Percentiles rank a stretch among this genome's conserved stretches.
Evolutionary conservation across 306 rosid species (phyloP).

Genomic region (Citrullus amarus): DNA sequence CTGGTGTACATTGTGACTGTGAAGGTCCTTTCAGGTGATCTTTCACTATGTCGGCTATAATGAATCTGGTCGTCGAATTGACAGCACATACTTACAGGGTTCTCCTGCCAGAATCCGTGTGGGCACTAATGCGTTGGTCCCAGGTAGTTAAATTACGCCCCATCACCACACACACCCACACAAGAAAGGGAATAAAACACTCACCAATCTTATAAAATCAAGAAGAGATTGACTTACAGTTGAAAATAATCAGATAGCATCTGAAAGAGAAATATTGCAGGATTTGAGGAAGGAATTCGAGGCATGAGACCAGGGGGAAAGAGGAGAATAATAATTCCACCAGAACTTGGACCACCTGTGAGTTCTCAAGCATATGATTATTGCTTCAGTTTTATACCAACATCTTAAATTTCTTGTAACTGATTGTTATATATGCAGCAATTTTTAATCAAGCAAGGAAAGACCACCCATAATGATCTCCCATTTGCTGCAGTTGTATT

Average conservation of each 20-base stretch:
- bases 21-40: constrained; percentile 46
- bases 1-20: not conserved
- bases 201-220: not conserved
- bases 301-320: constrained; percentile 92
- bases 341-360: constrained; percentile 97
- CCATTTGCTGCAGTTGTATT: not conserved
- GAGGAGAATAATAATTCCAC: constrained; percentile 92
- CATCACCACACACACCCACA: not conserved
- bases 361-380: constrained; percentile 17
- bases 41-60: constrained; percentile 90
- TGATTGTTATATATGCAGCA: not conserved
- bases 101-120: constrained; percentile 91
- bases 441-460: not conserved
- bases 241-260: not conserved
- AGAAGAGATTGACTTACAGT: not conserved
- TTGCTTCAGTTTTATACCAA: not conserved
- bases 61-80: constrained; percentile 95
- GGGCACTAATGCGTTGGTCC: constrained; percentile 87
- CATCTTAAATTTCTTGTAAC: not conserved
- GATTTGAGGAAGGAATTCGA: constrained; percentile 92
- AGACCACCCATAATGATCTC: not conserved
- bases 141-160: constrained; percentile 38
- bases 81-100: constrained; percentile 83
- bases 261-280: constrained; percentile 26
- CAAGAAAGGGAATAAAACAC: not conserved